Evolutionary conservation across 2,329 filamentous ascomycete genomes (phyloP).

Genomic region (Acephala macrosclerotiorum): DNA sequence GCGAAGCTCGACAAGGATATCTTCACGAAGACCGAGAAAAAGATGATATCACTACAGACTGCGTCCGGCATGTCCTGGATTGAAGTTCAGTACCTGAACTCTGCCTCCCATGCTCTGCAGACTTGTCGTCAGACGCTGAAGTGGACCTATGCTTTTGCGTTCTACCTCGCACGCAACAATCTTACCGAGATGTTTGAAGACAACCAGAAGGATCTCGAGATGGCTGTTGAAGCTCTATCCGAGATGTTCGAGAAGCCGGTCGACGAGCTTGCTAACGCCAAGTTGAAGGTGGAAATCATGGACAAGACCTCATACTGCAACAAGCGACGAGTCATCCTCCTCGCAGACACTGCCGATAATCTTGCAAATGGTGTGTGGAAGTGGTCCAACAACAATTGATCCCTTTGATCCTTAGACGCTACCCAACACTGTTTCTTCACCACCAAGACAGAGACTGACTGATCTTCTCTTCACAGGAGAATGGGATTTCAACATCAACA

Average conservation of each 20-base stretch:
- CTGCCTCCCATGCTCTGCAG: constrained; percentile 91
- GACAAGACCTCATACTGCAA: constrained; percentile 98
- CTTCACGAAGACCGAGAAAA: constrained; percentile 95
- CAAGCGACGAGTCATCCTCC: constrained; percentile 85
- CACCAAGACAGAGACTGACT: constrained; percentile 25
- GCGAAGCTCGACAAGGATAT: constrained; percentile 97
- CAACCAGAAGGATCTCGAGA: constrained; percentile 96
- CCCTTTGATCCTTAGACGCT: constrained; percentile 29
- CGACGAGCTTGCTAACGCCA: constrained; percentile 82
- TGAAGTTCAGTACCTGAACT: constrained; percentile 95
- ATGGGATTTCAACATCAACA: constrained; percentile 33
- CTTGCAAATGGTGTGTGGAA: constrained; percentile 77
- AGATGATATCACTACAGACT: constrained; percentile 96
- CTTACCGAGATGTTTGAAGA: constrained; percentile 97
- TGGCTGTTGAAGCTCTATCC: constrained; percentile 96
- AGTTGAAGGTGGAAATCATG: constrained; percentile 97
- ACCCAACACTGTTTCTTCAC: constrained; percentile 7
- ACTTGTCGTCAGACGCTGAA: constrained; percentile 98
- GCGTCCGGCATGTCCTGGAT: constrained; percentile 98
- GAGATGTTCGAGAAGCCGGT: constrained; percentile 99
- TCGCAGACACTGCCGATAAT: constrained; percentile 93
- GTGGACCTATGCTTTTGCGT: constrained; percentile 99
- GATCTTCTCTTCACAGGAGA: constrained; percentile 31
- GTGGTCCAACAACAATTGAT: constrained; percentile 40
- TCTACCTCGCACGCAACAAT: constrained; percentile 96